Evolutionary conservation across 176 grass and related monocot species (phyloP).

Genomic region (Dactylis glomerata): DNA sequence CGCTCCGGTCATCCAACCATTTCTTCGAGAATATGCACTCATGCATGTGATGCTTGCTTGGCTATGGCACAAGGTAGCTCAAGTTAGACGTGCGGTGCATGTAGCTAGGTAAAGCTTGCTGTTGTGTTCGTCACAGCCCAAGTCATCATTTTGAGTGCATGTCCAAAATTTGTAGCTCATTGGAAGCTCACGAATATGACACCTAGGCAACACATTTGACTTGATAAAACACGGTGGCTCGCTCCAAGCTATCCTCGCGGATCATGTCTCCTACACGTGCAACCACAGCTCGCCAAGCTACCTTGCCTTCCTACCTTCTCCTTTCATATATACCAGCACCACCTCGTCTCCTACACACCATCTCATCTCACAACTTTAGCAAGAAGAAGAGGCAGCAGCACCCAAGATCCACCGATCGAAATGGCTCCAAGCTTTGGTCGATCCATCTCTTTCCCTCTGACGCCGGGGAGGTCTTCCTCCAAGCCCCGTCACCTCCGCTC

Average conservation of each 20-base stretch:
- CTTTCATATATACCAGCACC: background rate
- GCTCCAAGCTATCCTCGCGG: background rate
- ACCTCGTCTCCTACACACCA: background rate
- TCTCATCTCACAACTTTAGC: background rate
- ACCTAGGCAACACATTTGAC: too few relatives aligned
- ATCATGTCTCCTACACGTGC: background rate
- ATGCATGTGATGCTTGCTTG: too few relatives aligned
- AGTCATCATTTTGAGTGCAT: too few relatives aligned
- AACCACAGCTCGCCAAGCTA: background rate
- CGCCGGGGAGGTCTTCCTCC: background rate
- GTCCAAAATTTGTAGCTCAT: too few relatives aligned
- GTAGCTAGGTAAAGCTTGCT: too few relatives aligned
- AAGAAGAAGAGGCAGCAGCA: background rate
- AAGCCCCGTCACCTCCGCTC: conserved; percentile 38
- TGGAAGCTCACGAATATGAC: too few relatives aligned
- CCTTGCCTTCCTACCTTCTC: background rate
- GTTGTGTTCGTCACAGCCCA: too few relatives aligned
- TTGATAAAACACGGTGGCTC: background rate
- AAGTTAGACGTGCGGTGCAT: too few relatives aligned
- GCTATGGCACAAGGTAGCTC: too few relatives aligned
- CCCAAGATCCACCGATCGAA: background rate
- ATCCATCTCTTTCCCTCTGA: background rate
- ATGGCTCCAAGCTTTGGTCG: background rate
- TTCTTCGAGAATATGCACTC: too few relatives aligned
- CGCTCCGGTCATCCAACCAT: too few relatives aligned